Evolutionary conservation across 2,329 filamentous ascomycete genomes (phyloP), one percentile per base, ranked within the genome.

Genomic region (Karstenula rhodostoma): DNA sequence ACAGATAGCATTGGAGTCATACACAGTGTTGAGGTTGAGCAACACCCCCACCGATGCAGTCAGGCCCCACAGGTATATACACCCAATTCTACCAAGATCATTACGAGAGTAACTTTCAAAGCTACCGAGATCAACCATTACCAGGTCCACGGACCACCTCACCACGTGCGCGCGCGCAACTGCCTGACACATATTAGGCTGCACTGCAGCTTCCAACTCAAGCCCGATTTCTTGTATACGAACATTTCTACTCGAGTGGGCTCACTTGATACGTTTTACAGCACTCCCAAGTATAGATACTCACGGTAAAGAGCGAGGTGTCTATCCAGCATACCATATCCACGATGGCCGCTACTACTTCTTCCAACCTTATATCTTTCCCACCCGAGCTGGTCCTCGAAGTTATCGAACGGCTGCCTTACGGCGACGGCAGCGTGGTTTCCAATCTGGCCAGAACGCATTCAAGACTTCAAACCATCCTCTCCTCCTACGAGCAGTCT

Each of bases 361-460:
- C 57, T 15, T 63, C 67, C 44, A 57, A 19, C 17, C 50, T 73
- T 6, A 44, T 67, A 0, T 60, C 60, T 4, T 68, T 75, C 5
- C 72, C 73, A 10, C 55, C 70, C 23, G 73, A 76, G 42, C 61
- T 76, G 5, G 52, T 76, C n/a, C 62, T 75, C 4, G 62, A 67
- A 15, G 66, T 62, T 1, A 66, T 76, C 10, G 67, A 74, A 44
- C 57, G 69, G 22, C 64, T 76, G 1, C 69, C 67, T 0, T 73
- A 73, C 35, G 50, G 63, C 15, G 62, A 71, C n/a, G 70, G 68
- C n/a, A 58, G 58, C 22, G 56, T 61, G 22, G 61, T 74, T 4
- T 25, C 58, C 32, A 62, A 57, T 32, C 66, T 76, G 2, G 57
- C 62, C 17, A 53, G 37, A 19, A 61, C 67, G 4, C 66, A 73